phyloP scores from a whole-genome alignment of 768 basidiomycete species.

The Amanita jacksonii region DNA sequence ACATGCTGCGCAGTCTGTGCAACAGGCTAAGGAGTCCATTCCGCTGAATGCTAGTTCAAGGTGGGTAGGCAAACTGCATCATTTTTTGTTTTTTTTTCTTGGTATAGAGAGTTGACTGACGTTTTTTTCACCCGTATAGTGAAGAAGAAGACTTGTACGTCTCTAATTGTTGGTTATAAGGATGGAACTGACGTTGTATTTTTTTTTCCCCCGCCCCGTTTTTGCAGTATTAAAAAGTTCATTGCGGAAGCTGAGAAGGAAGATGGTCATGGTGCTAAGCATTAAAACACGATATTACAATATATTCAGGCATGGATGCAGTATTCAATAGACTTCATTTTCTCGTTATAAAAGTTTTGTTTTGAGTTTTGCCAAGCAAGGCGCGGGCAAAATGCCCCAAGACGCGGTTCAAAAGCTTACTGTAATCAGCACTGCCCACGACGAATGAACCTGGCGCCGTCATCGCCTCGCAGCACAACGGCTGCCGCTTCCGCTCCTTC shows the following conservation, averaged over 20 bases:
- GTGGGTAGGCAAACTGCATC: slow-evolving; percentile 33
- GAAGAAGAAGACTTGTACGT: slow-evolving; percentile 84
- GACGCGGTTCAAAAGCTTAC: too few relatives aligned
- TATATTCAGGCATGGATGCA: too few relatives aligned
- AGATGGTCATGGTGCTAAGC: slow-evolving; percentile 29
- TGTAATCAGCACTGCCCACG: too few relatives aligned
- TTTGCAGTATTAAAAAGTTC: slow-evolving; percentile 74
- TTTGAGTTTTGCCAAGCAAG: too few relatives aligned
- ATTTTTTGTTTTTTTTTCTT: too few relatives aligned
- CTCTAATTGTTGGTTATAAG: neutral
- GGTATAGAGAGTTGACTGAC: slow-evolving; percentile 5
- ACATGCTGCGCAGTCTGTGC: slow-evolving; percentile 27
- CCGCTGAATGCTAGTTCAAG: slow-evolving; percentile 58
- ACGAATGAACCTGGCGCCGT: slow-evolving; percentile 9
- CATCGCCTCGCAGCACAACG: slow-evolving; percentile 2
- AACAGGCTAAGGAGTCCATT: slow-evolving; percentile 55
- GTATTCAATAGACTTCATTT: too few relatives aligned
- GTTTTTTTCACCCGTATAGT: slow-evolving; percentile 27
- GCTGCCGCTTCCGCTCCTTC: slow-evolving; percentile 7
- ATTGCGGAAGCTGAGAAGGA: slow-evolving; percentile 80
- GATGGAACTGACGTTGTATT: slow-evolving; percentile 15
- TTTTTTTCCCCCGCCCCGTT: neutral
- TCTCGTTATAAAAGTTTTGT: too few relatives aligned
- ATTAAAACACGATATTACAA: slow-evolving; percentile 19
- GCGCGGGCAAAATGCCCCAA: too few relatives aligned